phyloP scores from a whole-genome alignment of 768 basidiomycete genomes.

The Hygrophorus russula region DNA sequence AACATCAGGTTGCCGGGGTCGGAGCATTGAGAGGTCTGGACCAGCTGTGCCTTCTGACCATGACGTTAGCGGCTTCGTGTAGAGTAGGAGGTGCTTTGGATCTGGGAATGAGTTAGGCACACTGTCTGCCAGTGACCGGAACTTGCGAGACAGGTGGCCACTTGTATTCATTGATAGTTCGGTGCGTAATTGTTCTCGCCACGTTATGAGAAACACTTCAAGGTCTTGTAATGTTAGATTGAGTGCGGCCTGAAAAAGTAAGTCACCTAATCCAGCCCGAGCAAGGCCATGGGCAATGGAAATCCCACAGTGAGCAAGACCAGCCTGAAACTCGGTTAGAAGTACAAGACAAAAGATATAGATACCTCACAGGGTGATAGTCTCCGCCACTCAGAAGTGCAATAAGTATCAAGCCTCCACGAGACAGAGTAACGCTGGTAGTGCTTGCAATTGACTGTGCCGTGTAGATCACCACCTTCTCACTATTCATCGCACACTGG shows the following conservation, averaged over 20 bases:
- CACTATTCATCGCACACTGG: conserved; percentile 27
- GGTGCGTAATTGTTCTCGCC: conserved; percentile 5
- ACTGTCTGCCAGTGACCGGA: conserved; percentile 31
- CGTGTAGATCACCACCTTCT: conserved; percentile 21
- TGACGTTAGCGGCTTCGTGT: conserved; percentile 44
- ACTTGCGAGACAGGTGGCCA: conserved; percentile 33
- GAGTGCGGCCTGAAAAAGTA: conserved; percentile 28
- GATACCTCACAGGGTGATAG: conserved; percentile 13
- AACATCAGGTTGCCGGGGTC: conserved; percentile 13
- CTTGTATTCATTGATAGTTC: conserved; percentile 2
- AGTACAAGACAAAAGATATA: not conserved
- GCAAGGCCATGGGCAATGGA: conserved; percentile 48
- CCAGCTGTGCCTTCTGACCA: conserved; percentile 19
- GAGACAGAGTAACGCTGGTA: conserved; percentile 14
- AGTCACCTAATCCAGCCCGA: conserved; percentile 44
- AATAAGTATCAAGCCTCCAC: conserved; percentile 20
- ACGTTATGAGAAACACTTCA: conserved; percentile 3
- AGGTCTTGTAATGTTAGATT: conserved; percentile 2
- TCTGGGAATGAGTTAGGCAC: conserved; percentile 40
- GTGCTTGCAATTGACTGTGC: conserved; percentile 10
- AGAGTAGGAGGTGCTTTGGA: conserved; percentile 40
- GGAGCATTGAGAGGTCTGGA: conserved; percentile 20
- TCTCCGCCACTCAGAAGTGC: conserved; percentile 24
- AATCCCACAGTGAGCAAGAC: conserved; percentile 32
- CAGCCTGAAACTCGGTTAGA: conserved; percentile 4